These are phyloP conservation scores for Gossypium herbaceum DNA, from an alignment of 345 rosid species.

Conservation along the genomic window DNA sequence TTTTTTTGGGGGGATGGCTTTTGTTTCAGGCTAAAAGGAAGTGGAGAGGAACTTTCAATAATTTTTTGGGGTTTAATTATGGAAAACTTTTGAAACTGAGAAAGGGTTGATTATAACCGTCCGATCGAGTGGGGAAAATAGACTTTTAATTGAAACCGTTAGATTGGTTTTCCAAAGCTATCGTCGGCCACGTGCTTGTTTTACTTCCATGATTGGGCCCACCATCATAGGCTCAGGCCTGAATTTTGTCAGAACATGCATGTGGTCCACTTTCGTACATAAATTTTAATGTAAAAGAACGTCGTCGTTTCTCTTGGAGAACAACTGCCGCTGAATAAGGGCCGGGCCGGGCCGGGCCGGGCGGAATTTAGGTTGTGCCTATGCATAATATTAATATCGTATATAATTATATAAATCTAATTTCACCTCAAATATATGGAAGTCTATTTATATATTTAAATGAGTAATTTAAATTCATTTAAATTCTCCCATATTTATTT, in stretches of 20 bases:
- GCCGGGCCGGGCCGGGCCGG: too few relatives aligned
- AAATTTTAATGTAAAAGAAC: too few relatives aligned
- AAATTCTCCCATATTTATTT: accelerated
- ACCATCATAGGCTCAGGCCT: not conserved
- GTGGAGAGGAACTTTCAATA: not conserved
- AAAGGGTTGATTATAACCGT: constrained; percentile 22
- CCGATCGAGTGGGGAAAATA: constrained; percentile 39
- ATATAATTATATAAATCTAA: accelerated
- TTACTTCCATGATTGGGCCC: not conserved
- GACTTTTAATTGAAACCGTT: constrained; percentile 32
- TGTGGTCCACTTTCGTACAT: too few relatives aligned
- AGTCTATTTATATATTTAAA: too few relatives aligned
- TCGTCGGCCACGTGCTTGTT: constrained; percentile 24
- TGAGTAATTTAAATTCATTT: too few relatives aligned
- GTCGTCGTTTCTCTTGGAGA: too few relatives aligned
- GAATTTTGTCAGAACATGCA: not conserved
- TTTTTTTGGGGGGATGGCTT: not conserved
- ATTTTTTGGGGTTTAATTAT: not conserved
- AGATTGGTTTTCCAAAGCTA: constrained; percentile 9
- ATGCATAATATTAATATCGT: too few relatives aligned
- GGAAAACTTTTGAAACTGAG: not conserved
- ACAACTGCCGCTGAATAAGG: too few relatives aligned
- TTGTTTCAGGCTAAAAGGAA: constrained; percentile 12
- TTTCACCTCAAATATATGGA: accelerated
- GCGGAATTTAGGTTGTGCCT: too few relatives aligned